phyloP scores from a whole-genome alignment of 1,284 basidiomycete species.

The Sanghuangporus baumii region DNA sequence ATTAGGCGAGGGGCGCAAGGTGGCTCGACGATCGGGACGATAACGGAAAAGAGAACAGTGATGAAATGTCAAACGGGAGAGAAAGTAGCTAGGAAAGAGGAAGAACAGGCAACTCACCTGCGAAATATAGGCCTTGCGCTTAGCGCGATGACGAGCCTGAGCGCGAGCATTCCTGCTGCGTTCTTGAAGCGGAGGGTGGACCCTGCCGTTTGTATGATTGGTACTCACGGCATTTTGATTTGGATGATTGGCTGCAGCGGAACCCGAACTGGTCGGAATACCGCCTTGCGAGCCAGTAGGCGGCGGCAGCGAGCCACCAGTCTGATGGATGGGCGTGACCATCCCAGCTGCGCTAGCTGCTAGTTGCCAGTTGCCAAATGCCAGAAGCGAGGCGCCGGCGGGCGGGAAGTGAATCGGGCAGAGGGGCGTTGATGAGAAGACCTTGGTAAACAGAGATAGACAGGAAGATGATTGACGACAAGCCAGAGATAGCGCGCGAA shows the following conservation, averaged over 20 bases:
- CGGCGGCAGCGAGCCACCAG: not conserved
- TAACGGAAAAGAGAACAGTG: not conserved
- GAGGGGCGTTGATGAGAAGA: not conserved
- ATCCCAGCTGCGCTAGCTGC: not conserved
- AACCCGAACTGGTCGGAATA: not conserved
- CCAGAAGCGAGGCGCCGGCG: not conserved
- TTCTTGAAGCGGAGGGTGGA: not conserved
- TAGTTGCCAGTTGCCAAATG: not conserved
- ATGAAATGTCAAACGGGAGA: not conserved
- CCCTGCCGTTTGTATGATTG: not conserved
- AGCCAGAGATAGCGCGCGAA: not conserved
- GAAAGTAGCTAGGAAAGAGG: not conserved
- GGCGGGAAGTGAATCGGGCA: not conserved
- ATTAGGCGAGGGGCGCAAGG: conserved; percentile 7
- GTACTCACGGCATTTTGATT: not conserved
- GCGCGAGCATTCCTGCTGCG: conserved; percentile 33
- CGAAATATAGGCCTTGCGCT: conserved; percentile 90
- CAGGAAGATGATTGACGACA: not conserved
- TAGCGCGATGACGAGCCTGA: conserved; percentile 86
- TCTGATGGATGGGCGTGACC: not conserved
- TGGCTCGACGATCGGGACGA: conserved; percentile 4
- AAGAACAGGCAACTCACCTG: conserved; percentile 47
- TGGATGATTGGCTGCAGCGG: not conserved
- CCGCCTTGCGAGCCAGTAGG: not conserved
- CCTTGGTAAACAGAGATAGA: not conserved